Evolutionary conservation across 495 filamentous ascomycete species (phyloP), one percentile per base, ranked within the genome.

Genomic region (Penicillium longicatenatum): DNA sequence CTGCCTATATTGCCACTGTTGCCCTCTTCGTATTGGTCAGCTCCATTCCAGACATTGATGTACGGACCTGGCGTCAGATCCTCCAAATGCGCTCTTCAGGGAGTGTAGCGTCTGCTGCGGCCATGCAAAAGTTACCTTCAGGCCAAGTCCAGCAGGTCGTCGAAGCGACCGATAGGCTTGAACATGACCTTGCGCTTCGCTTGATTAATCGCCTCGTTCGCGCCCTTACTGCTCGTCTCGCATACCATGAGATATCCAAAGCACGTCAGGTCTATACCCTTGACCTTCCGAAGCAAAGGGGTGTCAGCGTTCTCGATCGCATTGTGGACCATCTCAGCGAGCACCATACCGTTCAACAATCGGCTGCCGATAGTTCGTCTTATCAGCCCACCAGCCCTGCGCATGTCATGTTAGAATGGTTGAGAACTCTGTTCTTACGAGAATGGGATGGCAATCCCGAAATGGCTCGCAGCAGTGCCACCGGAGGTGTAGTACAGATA

Each of bases 391-490:
- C 75, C 14, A 65, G 57, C 21, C 75, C 58, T 57, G 82, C 65
- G 73, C 78, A 68, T 60, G 82, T 69, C 64, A 83, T 92, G n/a
- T 73, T 92, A 8, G 90, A 93, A 65, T 93, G 89, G 90, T 82
- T 92, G 19, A 82, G 87, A 52, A 86, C 87, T 0, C 79, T 92
- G 14, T 82, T 95, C 65, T 67, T 93, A 14, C 83, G 86, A 37
- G 84, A 88, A 58, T 95, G 91, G 91, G 83, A 91, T 63, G 89
- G 89, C 7, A 84, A 84, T 54, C 82, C 88, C 1, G 84, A 86
- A 35, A 80, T 94, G 52, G 74, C 82, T 2, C 81, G 80, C 48
- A 84, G 85, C 65, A 83, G 86, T 24, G 75, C 86, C 21, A 84
- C 89, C 45, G 89, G 88, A 45, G 88, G 88, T 30, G 88, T 89